Conservation (phyloP, 1,284 basidiomycete genomes). For the Apiotrichum montevideense region DNA sequence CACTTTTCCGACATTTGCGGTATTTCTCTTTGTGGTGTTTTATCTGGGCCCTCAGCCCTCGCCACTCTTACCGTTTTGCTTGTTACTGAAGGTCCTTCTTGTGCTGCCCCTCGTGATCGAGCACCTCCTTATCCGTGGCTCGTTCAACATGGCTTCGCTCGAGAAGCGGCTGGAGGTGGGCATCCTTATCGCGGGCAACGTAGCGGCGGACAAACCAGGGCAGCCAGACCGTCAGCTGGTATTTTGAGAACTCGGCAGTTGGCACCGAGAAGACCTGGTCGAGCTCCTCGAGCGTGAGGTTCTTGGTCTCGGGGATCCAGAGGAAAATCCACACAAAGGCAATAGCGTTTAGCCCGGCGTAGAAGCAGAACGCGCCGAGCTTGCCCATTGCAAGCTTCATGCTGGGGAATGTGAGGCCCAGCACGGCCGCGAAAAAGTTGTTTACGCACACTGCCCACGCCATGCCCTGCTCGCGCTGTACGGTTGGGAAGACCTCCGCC, state of each 20-base stretch:
- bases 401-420: conserved; percentile 65
- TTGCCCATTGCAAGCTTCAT: conserved; percentile 40
- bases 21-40: no score
- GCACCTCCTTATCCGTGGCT: no score
- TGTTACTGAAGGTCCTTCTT: no score
- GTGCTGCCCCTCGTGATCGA: no score
- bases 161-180: background rate
- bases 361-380: conserved; percentile 49
- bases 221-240: conserved; percentile 1
- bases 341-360: conserved; percentile 50
- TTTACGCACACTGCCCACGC: conserved; percentile 46
- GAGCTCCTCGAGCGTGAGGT: conserved; percentile 32
- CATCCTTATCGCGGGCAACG: conserved; percentile 8
- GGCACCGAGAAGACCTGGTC: conserved; percentile 33
- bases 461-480: conserved; percentile 51
- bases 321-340: conserved; percentile 37
- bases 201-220: conserved; percentile 20
- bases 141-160: no score
- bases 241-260: conserved; percentile 19
- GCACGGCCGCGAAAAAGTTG: conserved; percentile 40
- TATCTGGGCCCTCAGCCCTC: no score
- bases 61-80: no score
- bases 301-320: conserved; percentile 8
- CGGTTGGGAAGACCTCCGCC: conserved; percentile 50
- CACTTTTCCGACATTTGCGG: no score